A percentile compares a stretch with the other conserved stretches of the same genome.
Evolutionary conservation across 805 yeast species (phyloP).

Genomic region (Pichia pseudocactophila): DNA sequence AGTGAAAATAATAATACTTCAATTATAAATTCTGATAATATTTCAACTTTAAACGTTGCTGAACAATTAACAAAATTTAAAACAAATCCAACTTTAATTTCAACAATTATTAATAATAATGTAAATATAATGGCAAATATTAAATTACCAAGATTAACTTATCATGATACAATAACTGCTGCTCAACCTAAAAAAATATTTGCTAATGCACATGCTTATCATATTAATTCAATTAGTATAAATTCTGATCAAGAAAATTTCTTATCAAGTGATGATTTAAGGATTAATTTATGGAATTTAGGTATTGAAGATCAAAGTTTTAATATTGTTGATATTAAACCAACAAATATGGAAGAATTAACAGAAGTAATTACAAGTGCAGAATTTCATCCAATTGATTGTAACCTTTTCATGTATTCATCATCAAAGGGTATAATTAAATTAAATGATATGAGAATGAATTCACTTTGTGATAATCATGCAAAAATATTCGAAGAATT

Average conservation of each 20-base stretch:
- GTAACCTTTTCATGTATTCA: slow-evolving; percentile 92
- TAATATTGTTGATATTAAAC: slow-evolving; percentile 96
- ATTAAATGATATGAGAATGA: slow-evolving; percentile 92
- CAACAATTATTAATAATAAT: slow-evolving; percentile 3
- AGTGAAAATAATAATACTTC: slow-evolving; percentile 73
- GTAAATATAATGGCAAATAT: slow-evolving; percentile 30
- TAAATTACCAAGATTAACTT: slow-evolving; percentile 78
- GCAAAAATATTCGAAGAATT: slow-evolving; percentile 86
- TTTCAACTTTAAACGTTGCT: slow-evolving; percentile 12
- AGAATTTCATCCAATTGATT: slow-evolving; percentile 87
- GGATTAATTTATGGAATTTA: slow-evolving; percentile 93
- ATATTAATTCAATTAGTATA: slow-evolving; percentile 89
- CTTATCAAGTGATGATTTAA: slow-evolving; percentile 83
- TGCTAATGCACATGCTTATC: slow-evolving; percentile 96
- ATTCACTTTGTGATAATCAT: slow-evolving; percentile 87
- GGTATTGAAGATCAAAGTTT: slow-evolving; percentile 91
- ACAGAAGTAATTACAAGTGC: slow-evolving; percentile 97
- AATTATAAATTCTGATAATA: neutral
- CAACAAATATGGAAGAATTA: slow-evolving; percentile 96
- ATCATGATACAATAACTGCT: slow-evolving; percentile 90
- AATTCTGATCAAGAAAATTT: slow-evolving; percentile 96
- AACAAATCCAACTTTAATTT: slow-evolving; percentile 17
- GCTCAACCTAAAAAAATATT: slow-evolving; percentile 89
- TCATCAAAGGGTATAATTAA: slow-evolving; percentile 93
- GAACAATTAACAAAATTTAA: slow-evolving; percentile 23